Evolutionary conservation across 2,329 filamentous ascomycete species (phyloP).

Genomic region (Stachybotrys chartarum): DNA sequence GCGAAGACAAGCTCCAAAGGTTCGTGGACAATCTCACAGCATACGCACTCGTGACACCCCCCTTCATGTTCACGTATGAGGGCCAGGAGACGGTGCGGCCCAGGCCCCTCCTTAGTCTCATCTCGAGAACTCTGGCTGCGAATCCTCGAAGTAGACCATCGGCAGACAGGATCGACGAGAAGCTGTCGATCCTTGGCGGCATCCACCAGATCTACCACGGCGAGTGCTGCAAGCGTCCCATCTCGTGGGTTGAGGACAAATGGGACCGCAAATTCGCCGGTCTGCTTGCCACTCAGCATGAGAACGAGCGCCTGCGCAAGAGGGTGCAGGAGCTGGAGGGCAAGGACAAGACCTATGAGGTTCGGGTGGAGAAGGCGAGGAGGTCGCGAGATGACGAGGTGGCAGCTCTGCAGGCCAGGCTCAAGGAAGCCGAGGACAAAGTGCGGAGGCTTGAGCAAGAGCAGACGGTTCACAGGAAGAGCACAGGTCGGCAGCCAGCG

Average conservation of each 20-base stretch:
- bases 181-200: slow-evolving; percentile 36
- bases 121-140: slow-evolving; percentile 24
- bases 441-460: slow-evolving; percentile 21
- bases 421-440: slow-evolving; percentile 26
- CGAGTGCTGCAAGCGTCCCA: slow-evolving; percentile 33
- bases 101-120: slow-evolving; percentile 30
- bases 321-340: slow-evolving; percentile 27
- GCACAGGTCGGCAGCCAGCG: slow-evolving; percentile 8
- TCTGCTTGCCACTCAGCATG: slow-evolving; percentile 19
- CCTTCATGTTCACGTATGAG: slow-evolving; percentile 27
- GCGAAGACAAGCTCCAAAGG: slow-evolving; percentile 25
- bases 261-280: slow-evolving; percentile 27
- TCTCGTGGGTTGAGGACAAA: slow-evolving; percentile 26
- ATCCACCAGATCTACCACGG: slow-evolving; percentile 40
- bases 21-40: slow-evolving; percentile 25
- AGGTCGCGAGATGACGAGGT: slow-evolving; percentile 24
- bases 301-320: slow-evolving; percentile 24
- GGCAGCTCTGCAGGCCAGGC: slow-evolving; percentile 22
- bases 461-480: slow-evolving; percentile 12
- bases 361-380: slow-evolving; percentile 27
- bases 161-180: slow-evolving; percentile 29
- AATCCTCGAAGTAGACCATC: slow-evolving; percentile 23
- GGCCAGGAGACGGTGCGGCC: slow-evolving; percentile 31
- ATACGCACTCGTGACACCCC: slow-evolving; percentile 25
- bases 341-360: slow-evolving; percentile 31